These are phyloP conservation scores for Baudoinia panamericana DNA, from an alignment of 495 filamentous ascomycete genomes.

Conservation along the genomic window DNA sequence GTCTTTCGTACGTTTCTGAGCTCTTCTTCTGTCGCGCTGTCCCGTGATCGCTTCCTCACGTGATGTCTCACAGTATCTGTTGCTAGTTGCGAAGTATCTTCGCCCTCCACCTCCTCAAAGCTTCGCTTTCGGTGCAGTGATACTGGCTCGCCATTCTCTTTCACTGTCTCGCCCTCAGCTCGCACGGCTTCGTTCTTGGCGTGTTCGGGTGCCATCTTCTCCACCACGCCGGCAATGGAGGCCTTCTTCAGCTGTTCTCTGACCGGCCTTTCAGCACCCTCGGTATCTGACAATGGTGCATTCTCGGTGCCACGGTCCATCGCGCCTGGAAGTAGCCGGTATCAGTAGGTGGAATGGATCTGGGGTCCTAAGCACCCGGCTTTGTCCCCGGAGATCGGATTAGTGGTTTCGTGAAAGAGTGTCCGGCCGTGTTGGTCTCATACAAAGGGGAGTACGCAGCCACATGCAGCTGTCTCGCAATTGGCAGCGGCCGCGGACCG, in stretches of 20 bases:
- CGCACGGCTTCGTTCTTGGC: conserved; percentile 14
- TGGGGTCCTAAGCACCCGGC: too few species aligned
- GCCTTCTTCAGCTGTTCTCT: conserved; percentile 51
- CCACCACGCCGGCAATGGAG: conserved; percentile 36
- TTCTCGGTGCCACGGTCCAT: conserved; percentile 2
- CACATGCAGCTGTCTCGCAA: too few species aligned
- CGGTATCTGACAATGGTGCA: conserved; percentile 12
- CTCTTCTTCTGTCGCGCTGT: conserved; percentile 20
- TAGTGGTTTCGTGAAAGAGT: too few species aligned
- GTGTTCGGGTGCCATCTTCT: conserved; percentile 15
- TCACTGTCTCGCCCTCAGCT: background rate
- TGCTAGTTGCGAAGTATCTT: conserved; percentile 13
- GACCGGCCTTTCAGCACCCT: conserved; percentile 37
- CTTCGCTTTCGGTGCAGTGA: conserved; percentile 41
- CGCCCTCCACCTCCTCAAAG: conserved; percentile 37
- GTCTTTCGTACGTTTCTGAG: conserved; percentile 15
- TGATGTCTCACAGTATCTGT: conserved; percentile 19
- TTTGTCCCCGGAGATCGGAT: too few species aligned
- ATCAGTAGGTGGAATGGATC: too few species aligned
- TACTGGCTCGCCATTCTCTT: conserved; percentile 1
- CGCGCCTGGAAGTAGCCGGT: too few species aligned
- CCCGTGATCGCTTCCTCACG: conserved; percentile 28
- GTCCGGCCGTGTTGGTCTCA: too few species aligned
- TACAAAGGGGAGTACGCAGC: too few species aligned
- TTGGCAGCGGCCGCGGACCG: too few species aligned